These are phyloP conservation scores for Beauveria sp. DNA, from an alignment of 2,329 filamentous ascomycete species.

Conservation along the genomic window DNA sequence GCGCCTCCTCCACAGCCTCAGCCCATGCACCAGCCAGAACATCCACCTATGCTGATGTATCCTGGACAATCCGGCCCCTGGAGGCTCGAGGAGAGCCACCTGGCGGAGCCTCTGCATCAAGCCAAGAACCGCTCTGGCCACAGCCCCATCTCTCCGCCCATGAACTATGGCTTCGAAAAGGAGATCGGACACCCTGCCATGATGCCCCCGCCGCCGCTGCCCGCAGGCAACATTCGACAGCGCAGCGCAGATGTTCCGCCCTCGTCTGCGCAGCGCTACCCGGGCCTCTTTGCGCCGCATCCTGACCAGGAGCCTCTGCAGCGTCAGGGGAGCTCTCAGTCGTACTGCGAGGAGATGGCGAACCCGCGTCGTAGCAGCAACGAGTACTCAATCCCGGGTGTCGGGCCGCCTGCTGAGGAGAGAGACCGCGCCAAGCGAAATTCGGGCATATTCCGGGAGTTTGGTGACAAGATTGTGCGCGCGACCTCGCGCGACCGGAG, in stretches of 20 bases:
- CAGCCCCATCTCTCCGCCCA: conserved; percentile 18
- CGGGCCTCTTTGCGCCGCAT: conserved; percentile 34
- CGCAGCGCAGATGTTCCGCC: conserved; percentile 36
- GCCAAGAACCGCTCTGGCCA: conserved; percentile 27
- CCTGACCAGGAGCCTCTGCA: conserved; percentile 5
- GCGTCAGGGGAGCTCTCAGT: neutral
- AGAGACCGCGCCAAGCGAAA: conserved; percentile 29
- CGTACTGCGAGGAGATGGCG: conserved; percentile 22
- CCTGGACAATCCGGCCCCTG: conserved; percentile 33
- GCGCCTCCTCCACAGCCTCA: neutral
- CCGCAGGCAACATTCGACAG: conserved; percentile 14
- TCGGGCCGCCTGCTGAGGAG: conserved; percentile 29
- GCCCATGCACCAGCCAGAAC: neutral
- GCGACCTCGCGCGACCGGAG: conserved; percentile 25
- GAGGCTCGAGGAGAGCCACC: conserved; percentile 47
- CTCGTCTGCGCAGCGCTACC: conserved; percentile 42
- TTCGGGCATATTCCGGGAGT: conserved; percentile 43
- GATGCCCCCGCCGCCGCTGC: conserved; percentile 7
- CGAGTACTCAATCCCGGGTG: conserved; percentile 30
- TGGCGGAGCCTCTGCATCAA: conserved; percentile 40
- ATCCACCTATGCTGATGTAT: conserved; percentile 15
- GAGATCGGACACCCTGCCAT: conserved; percentile 34
- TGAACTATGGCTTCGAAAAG: conserved; percentile 40
- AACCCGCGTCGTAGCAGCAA: conserved; percentile 31
- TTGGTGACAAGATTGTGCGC: conserved; percentile 36